Percentiles rank a stretch among this genome's conserved stretches.
Evolutionary conservation across 2,329 filamentous ascomycete genomes (phyloP).

Genomic region (Amauroascus niger): DNA sequence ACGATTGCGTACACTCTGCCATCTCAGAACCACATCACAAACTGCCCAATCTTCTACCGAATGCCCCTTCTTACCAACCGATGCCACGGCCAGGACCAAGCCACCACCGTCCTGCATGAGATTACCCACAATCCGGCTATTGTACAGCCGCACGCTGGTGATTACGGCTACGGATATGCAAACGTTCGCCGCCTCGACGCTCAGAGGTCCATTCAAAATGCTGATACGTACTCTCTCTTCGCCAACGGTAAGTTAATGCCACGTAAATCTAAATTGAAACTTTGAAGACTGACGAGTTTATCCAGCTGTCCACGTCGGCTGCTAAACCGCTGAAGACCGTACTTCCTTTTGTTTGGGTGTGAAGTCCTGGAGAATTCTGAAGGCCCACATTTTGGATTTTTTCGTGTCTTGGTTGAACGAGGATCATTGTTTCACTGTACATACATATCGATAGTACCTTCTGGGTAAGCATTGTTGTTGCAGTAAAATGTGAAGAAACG

Average conservation of each 20-base stretch:
- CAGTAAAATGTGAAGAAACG: no score
- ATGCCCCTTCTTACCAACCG: not conserved
- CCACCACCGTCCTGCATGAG: constrained; percentile 6
- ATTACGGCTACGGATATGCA: constrained; percentile 9
- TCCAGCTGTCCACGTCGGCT: no score
- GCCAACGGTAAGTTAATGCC: constrained; percentile 9
- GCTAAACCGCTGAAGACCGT: no score
- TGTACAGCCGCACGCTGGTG: not conserved
- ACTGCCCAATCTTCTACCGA: constrained; percentile 4
- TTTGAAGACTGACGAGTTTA: no score
- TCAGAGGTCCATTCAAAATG: constrained; percentile 5
- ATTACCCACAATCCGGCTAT: constrained; percentile 2
- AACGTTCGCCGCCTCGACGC: not conserved
- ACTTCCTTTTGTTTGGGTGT: no score
- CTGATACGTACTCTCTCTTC: constrained; percentile 8
- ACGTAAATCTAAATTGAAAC: no score
- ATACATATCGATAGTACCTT: no score
- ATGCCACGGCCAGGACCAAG: constrained; percentile 2
- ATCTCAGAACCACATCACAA: not conserved
- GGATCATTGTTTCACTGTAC: no score
- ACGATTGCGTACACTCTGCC: constrained; percentile 6
- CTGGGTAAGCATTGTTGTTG: no score
- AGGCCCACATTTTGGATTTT: no score
- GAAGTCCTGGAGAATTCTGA: no score
- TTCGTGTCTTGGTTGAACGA: no score